Evolutionary conservation across 148 eudicot species (phyloP), one percentile per base, ranked within the genome.

Genomic region (Amaranthus cruentus): DNA sequence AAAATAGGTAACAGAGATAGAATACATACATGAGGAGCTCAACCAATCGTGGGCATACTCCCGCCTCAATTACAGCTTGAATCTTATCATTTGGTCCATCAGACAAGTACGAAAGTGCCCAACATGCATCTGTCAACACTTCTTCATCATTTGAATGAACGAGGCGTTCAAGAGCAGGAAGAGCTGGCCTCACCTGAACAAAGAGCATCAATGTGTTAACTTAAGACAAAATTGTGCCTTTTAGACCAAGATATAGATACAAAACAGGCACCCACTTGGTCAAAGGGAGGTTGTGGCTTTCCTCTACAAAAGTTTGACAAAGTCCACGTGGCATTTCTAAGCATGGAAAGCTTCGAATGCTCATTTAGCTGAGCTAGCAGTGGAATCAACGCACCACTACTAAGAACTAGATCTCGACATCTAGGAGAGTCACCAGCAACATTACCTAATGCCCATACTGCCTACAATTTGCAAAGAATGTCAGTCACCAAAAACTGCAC

Each of bases 21-120:
- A 21, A 43, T 8, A 83, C 91, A 76, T 71, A 89, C 88, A 84
- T 78, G 78, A 91, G 90, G 71, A 91, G 94, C 81, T 89, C 91
- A 78, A 91, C 89, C 77, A 91, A 86, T 73, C 97, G 82, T 56
- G 68, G 84, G 78, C 97, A 87, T 62, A 91, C 91, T 74, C 86
- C 87, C 28, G 97, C 87, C 52, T 91, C 92, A 72, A 91, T 86
- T 62, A 91, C 97, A 76, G 94, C 88, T 84, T 91, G 97, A 76
- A 91, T 91, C 82, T 89, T 89, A 80, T 89, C 94, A 73, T 89
- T 91, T 53, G 97, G 85, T 61, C 97, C 97, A 81, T 89, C 97
- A 65, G 97, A 89, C 3, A 90, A 84, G 73, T 90, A 90, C 12
- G 96, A 90, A 50, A 90, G 87, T 55, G 96, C 92, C 96, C 96